Evolutionary conservation across 2,329 filamentous ascomycete genomes (phyloP).

Genomic region (Fusarium sp.): DNA sequence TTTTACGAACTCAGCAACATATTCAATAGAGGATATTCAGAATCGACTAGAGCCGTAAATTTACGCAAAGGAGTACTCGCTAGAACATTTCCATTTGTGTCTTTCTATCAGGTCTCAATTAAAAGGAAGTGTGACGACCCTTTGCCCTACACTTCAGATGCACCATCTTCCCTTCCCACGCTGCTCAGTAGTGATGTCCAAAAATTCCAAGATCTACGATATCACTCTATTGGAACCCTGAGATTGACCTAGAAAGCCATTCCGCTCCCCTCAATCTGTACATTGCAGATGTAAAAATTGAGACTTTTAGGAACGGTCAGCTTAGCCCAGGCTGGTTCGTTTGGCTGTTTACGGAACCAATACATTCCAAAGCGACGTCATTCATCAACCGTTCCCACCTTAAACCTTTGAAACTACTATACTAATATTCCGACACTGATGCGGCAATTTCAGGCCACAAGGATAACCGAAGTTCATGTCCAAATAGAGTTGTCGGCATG

Average conservation of each 20-base stretch:
- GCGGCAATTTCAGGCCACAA: neutral
- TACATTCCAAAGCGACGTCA: slow-evolving; percentile 10
- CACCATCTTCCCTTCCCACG: no score
- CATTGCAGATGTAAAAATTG: neutral
- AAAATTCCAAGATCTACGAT: neutral
- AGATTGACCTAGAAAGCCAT: neutral
- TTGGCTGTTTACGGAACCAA: slow-evolving; percentile 12
- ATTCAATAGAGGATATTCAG: slow-evolving; percentile 3
- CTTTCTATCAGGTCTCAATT: no score
- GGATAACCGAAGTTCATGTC: neutral
- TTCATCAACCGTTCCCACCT: neutral
- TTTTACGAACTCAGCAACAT: neutral
- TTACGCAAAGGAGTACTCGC: neutral
- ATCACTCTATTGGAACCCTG: neutral
- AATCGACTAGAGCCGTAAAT: no score
- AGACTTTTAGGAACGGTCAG: neutral
- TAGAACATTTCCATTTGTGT: no score
- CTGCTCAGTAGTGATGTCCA: neutral
- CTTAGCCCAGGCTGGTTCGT: neutral
- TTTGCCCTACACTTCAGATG: no score
- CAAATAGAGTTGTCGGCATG: neutral
- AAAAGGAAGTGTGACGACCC: no score
- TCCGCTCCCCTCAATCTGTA: neutral
- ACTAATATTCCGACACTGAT: neutral
- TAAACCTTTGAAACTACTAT: neutral